phyloP scores from a whole-genome alignment of 441 rosid species.

The Gossypium gossypioides region DNA sequence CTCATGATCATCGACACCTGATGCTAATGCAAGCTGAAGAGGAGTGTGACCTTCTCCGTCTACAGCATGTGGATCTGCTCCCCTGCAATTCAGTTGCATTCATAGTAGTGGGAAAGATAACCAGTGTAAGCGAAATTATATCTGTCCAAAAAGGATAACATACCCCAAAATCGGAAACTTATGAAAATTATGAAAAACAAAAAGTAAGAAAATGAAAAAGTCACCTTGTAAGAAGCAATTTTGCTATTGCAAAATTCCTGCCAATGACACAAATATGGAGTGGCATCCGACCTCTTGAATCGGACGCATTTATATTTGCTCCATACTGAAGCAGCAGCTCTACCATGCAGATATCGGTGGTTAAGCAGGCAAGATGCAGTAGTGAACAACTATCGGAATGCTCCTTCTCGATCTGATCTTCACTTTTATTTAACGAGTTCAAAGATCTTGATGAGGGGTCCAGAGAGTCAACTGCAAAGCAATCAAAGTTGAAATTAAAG shows the following conservation, averaged over 20 bases:
- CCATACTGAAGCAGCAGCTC: constrained; percentile 88
- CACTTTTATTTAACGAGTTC: constrained; percentile 26
- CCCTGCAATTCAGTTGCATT: constrained; percentile 44
- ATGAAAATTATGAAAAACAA: too few species aligned
- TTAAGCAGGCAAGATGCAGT: constrained; percentile 88
- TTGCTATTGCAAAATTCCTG: constrained; percentile 60
- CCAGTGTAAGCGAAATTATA: background rate
- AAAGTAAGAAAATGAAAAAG: background rate
- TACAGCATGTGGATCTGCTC: constrained; percentile 64
- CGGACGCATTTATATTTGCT: constrained; percentile 58
- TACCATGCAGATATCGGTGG: constrained; percentile 77
- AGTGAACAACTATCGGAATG: constrained; percentile 54
- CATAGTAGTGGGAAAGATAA: background rate
- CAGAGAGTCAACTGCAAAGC: constrained; percentile 19
- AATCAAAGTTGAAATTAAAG: background rate
- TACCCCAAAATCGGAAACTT: background rate
- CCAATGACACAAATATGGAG: constrained; percentile 62
- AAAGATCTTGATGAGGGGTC: constrained; percentile 35
- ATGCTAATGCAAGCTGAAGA: constrained; percentile 38
- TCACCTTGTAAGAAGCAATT: constrained; percentile 72
- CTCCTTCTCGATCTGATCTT: constrained; percentile 37
- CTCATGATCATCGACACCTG: constrained; percentile 47
- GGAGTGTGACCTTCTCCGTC: constrained; percentile 49
- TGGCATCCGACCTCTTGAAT: constrained; percentile 63
- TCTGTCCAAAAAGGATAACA: background rate